Evolutionary conservation across 192 early-diverging fungal genomes (phyloP).

Genomic region (Coemansia sp.): DNA sequence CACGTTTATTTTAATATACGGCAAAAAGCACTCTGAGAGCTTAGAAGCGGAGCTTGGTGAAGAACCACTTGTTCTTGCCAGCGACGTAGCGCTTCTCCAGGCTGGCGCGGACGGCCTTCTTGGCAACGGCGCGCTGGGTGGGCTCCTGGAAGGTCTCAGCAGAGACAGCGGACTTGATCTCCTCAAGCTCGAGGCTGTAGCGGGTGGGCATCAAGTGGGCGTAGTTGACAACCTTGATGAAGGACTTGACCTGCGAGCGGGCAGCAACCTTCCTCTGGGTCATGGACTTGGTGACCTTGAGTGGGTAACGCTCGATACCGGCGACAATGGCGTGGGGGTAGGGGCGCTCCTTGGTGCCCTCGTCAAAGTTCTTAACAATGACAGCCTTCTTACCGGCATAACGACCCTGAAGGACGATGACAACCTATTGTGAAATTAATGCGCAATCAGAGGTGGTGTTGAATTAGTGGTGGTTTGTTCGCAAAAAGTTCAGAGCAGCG

Average conservation of each 20-base stretch:
- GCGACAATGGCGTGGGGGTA: conserved; percentile 99
- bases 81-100: conserved; percentile 97
- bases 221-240: conserved; percentile 99
- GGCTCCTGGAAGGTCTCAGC: conserved; percentile 94
- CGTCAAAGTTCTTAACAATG: conserved; percentile 94
- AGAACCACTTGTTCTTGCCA: conserved; percentile 99
- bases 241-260: conserved; percentile 98
- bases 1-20: background rate
- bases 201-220: conserved; percentile 99
- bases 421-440: conserved; percentile 68
- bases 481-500: background rate
- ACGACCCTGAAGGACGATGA: conserved; percentile 96
- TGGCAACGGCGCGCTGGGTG: conserved; percentile 83
- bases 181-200: conserved; percentile 95
- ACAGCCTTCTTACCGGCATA: conserved; percentile 99
- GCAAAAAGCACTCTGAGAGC: background rate
- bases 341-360: conserved; percentile 94
- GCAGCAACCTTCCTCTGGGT: conserved; percentile 93
- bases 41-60: conserved; percentile 98
- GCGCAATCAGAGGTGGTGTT: conserved; percentile 13
- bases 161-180: conserved; percentile 86
- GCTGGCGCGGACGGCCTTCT: conserved; percentile 94
- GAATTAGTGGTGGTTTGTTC: too few relatives aligned
- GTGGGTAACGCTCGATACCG: conserved; percentile 95
- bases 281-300: conserved; percentile 97